These are phyloP conservation scores for Picochlorum sp. DNA, from an alignment of 139 green algal genomes.

Conservation along the genomic window DNA sequence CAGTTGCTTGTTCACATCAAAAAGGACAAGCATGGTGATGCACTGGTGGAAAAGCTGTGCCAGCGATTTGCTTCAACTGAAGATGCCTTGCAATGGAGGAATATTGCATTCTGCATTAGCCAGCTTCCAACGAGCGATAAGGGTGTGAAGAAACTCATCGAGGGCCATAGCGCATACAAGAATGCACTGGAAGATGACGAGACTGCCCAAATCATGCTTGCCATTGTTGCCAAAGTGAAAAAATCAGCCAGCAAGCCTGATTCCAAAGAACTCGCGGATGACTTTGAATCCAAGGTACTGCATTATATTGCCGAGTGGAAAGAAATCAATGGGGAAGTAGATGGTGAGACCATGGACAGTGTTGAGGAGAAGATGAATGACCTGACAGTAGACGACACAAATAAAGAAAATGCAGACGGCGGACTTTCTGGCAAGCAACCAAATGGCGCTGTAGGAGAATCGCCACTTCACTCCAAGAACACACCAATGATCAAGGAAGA, in stretches of 20 bases:
- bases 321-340: background rate
- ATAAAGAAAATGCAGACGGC: too few relatives aligned
- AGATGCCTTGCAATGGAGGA: constrained; percentile 50
- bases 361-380: constrained; percentile 2
- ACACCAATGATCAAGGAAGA: too few relatives aligned
- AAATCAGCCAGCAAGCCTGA: constrained; percentile 29
- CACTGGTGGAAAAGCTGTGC: constrained; percentile 67
- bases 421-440: too few relatives aligned
- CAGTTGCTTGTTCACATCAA: constrained; percentile 58
- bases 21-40: constrained; percentile 72
- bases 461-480: too few relatives aligned
- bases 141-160: constrained; percentile 59
- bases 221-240: constrained; percentile 41
- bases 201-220: constrained; percentile 35
- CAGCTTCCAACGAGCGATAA: constrained; percentile 77
- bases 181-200: constrained; percentile 58
- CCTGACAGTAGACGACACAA: too few relatives aligned
- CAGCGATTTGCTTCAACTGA: constrained; percentile 43
- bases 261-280: constrained; percentile 34
- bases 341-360: background rate
- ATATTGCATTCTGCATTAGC: constrained; percentile 78
- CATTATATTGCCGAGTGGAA: constrained; percentile 16
- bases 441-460: too few relatives aligned
- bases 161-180: constrained; percentile 70
- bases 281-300: constrained; percentile 22